Evolutionary conservation across 2,329 filamentous ascomycete species (phyloP).

Genomic region (Cercospora sp.): DNA sequence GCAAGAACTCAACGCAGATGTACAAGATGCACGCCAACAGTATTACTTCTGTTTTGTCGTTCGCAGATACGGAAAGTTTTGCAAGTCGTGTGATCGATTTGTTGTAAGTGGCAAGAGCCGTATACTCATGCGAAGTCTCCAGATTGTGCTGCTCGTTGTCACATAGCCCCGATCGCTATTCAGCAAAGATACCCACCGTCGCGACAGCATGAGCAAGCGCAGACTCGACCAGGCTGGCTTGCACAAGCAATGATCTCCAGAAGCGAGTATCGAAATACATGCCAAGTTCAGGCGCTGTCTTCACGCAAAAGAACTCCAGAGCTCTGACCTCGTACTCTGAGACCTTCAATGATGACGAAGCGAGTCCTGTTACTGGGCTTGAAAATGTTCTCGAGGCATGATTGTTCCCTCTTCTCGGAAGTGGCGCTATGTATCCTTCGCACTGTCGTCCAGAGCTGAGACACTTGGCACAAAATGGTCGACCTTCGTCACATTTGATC

Average conservation of each 20-base stretch:
- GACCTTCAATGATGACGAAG: neutral
- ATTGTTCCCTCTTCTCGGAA: neutral
- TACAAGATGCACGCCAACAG: conserved; percentile 3
- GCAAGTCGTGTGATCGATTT: neutral
- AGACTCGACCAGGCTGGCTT: neutral
- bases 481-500: neutral
- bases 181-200: neutral
- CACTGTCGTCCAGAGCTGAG: neutral
- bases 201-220: neutral
- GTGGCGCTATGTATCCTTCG: neutral
- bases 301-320: conserved; percentile 1
- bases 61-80: neutral
- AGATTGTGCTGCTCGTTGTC: neutral
- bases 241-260: neutral
- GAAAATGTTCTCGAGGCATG: neutral
- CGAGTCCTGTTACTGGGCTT: neutral
- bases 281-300: conserved; percentile 4
- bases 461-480: neutral
- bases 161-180: neutral
- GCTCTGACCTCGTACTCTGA: neutral
- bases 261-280: conserved; percentile 3
- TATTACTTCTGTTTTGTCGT: neutral
- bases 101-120: neutral
- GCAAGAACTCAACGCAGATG: conserved; percentile 3
- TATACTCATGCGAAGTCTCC: neutral